Evolutionary conservation across 345 rosid genomes (phyloP).

Genomic region (Microcos paniculata): DNA sequence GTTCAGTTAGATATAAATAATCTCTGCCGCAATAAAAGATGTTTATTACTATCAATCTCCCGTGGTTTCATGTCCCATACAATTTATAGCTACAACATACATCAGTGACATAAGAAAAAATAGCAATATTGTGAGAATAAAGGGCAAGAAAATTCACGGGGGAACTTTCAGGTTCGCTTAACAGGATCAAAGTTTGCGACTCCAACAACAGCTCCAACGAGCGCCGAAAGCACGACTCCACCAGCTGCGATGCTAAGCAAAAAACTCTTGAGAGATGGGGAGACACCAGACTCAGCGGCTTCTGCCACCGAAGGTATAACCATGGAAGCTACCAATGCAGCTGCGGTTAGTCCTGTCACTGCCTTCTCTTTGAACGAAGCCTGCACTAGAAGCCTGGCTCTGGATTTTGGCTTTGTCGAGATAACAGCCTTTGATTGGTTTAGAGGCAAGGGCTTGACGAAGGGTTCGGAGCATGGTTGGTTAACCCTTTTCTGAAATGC

Average conservation of each 20-base stretch:
- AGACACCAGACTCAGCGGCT: slow-evolving; percentile 34
- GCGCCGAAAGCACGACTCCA: slow-evolving; percentile 29
- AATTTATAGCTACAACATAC: neutral
- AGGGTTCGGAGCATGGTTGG: slow-evolving; percentile 24
- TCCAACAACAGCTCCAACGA: slow-evolving; percentile 37
- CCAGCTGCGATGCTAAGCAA: slow-evolving; percentile 49
- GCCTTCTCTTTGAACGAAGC: slow-evolving; percentile 64
- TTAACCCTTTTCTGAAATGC: slow-evolving; percentile 29
- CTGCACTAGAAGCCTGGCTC: slow-evolving; percentile 32
- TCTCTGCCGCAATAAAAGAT: neutral
- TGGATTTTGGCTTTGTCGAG: slow-evolving; percentile 21
- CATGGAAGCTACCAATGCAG: slow-evolving; percentile 57
- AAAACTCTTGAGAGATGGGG: slow-evolving; percentile 45
- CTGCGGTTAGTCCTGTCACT: slow-evolving; percentile 52
- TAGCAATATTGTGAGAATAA: neutral
- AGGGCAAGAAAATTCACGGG: slow-evolving; percentile 4
- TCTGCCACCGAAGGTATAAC: slow-evolving; percentile 58
- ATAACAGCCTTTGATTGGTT: slow-evolving; percentile 20
- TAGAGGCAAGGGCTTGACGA: slow-evolving; percentile 43
- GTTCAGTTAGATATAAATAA: neutral
- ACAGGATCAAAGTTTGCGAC: slow-evolving; percentile 48
- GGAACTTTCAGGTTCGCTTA: slow-evolving; percentile 24
- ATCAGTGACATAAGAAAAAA: neutral
- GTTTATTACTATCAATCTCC: neutral
- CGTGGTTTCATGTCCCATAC: neutral